Evolutionary conservation across 768 basidiomycete genomes (phyloP).

Genomic region (Suillus lakei): DNA sequence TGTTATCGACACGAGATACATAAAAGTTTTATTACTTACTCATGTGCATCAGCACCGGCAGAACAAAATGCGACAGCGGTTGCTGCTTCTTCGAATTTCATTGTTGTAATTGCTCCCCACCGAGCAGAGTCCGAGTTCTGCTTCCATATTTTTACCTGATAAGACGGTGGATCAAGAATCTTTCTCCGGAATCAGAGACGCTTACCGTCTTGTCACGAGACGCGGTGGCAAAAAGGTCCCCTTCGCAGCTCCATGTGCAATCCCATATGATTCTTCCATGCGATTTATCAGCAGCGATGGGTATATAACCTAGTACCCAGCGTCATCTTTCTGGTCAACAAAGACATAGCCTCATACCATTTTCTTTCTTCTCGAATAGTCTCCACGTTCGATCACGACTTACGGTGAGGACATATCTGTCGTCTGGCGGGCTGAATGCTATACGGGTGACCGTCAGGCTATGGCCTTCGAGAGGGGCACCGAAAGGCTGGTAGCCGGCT

Average conservation of each 20-base stretch:
- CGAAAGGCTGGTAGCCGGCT: conserved; percentile 68
- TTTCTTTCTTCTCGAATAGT: conserved; percentile 60
- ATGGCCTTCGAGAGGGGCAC: conserved; percentile 81
- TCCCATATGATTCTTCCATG: conserved; percentile 97
- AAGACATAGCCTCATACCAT: conserved; percentile 36
- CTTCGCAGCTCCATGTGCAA: conserved; percentile 82
- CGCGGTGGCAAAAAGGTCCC: conserved; percentile 86
- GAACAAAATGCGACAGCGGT: conserved; percentile 79
- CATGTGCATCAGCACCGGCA: conserved; percentile 33
- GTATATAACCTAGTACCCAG: conserved; percentile 57
- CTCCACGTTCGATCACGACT: conserved; percentile 94
- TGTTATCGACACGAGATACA: conserved; percentile 9
- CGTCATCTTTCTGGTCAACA: not conserved
- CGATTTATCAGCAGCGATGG: conserved; percentile 75
- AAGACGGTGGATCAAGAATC: not conserved
- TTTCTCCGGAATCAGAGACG: not conserved
- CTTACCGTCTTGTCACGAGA: conserved; percentile 93
- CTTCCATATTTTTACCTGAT: conserved; percentile 86
- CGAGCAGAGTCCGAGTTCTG: conserved; percentile 36
- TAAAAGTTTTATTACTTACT: conserved; percentile 41
- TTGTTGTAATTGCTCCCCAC: conserved; percentile 63
- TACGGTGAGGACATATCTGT: conserved; percentile 77
- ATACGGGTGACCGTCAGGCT: conserved; percentile 88
- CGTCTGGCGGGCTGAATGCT: conserved; percentile 82
- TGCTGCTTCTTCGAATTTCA: conserved; percentile 77